Conservation (phyloP, 139 green algal genomes). For the Pleodorina starrii region DNA sequence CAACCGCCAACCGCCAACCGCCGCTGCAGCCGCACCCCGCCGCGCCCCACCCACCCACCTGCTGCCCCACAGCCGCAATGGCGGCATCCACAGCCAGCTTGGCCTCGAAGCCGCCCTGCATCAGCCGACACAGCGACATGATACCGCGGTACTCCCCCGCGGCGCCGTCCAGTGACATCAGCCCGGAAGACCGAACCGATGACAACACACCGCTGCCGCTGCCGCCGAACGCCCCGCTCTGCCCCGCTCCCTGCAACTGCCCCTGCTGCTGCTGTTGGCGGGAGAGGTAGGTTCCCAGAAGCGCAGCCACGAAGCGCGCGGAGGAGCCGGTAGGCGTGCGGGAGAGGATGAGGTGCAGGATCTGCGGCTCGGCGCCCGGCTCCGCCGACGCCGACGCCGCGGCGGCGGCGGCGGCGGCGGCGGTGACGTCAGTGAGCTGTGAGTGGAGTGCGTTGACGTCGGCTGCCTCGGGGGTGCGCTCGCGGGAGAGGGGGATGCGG, state of each 20-base stretch:
- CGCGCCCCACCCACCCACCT: not conserved
- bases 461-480: slow-evolving; percentile 83
- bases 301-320: slow-evolving; percentile 76
- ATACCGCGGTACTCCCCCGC: slow-evolving; percentile 86
- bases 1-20: too few relatives aligned
- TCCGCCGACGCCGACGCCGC: too few relatives aligned
- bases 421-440: slow-evolving; percentile 14
- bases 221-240: too few relatives aligned
- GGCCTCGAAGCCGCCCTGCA: slow-evolving; percentile 79
- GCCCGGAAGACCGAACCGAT: not conserved
- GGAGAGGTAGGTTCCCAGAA: slow-evolving; percentile 61
- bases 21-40: not conserved
- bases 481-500: slow-evolving; percentile 87
- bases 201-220: slow-evolving; percentile 9
- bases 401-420: not conserved
- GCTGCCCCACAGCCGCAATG: slow-evolving; percentile 69
- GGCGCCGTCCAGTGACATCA: slow-evolving; percentile 38
- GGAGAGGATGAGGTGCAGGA: slow-evolving; percentile 82
- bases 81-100: slow-evolving; percentile 86
- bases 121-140: slow-evolving; percentile 73
- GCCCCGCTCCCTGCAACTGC: not conserved
- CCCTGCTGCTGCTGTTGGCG: not conserved
- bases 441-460: slow-evolving; percentile 84
- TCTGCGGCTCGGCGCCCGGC: too few relatives aligned
- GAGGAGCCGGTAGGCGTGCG: slow-evolving; percentile 79